A percentile compares a stretch with the other conserved stretches of the same genome.
These are phyloP conservation scores for Boeremia lycopersici DNA, from an alignment of 2,329 filamentous ascomycete genomes.

Conservation along the genomic window DNA sequence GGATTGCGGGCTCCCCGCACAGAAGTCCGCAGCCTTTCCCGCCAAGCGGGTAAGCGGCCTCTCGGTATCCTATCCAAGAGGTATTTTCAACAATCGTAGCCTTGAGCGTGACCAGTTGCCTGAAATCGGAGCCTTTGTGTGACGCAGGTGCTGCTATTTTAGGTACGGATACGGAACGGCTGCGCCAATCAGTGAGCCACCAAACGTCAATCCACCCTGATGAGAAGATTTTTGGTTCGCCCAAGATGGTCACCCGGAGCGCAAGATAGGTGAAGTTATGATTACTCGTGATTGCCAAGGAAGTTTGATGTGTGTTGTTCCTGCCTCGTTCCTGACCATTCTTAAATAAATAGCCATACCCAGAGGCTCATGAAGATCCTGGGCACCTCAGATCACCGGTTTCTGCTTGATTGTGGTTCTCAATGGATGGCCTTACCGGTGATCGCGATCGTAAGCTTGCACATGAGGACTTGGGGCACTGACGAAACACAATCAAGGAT, in stretches of 20 bases:
- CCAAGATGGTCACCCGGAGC: background rate
- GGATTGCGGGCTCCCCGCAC: slow-evolving; percentile 10
- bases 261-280: background rate
- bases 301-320: background rate
- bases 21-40: slow-evolving; percentile 8
- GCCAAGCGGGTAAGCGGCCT: slow-evolving; percentile 2
- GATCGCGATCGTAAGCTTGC: background rate
- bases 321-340: too few relatives aligned
- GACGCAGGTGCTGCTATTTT: background rate
- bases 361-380: too few relatives aligned
- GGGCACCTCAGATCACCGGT: too few relatives aligned
- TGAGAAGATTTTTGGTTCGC: background rate
- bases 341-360: too few relatives aligned
- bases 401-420: too few relatives aligned
- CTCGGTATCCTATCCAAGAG: background rate
- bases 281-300: background rate
- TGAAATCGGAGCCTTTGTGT: background rate
- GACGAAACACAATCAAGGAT: background rate
- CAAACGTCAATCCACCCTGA: background rate
- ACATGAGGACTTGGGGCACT: background rate
- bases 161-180: background rate
- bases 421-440: too few relatives aligned
- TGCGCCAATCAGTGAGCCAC: background rate
- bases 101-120: background rate
- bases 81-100: background rate